Evolutionary conservation across 179 eudicot genomes (phyloP).

Genomic region (Amaranthus tricolor): DNA sequence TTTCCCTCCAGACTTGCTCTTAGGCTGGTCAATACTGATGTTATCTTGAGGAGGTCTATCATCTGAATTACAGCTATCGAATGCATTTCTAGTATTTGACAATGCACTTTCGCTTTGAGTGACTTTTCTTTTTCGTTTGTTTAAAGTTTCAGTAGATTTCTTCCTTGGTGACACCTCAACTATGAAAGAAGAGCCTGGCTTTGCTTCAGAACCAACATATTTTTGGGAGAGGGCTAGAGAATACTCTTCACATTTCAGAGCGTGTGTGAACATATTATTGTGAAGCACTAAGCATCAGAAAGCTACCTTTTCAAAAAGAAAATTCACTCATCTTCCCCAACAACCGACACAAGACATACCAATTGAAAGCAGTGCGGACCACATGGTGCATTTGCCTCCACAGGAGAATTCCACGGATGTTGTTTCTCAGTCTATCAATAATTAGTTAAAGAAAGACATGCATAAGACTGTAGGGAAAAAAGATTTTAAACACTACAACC

Average conservation of each 20-base stretch:
- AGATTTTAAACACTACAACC: slow-evolving; percentile 5
- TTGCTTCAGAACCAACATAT: slow-evolving; percentile 41
- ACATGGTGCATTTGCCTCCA: slow-evolving; percentile 64
- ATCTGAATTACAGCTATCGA: slow-evolving; percentile 88
- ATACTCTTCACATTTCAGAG: slow-evolving; percentile 42
- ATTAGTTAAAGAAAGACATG: slow-evolving; percentile 10
- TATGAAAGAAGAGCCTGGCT: slow-evolving; percentile 39
- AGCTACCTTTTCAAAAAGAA: not conserved
- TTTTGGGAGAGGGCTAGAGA: slow-evolving; percentile 36
- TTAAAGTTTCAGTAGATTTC: slow-evolving; percentile 46
- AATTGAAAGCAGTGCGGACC: slow-evolving; percentile 65
- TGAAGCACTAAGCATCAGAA: slow-evolving; percentile 5
- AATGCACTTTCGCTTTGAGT: slow-evolving; percentile 81
- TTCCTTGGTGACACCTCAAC: slow-evolving; percentile 40
- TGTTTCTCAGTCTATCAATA: slow-evolving; percentile 75
- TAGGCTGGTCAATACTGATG: slow-evolving; percentile 29
- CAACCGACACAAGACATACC: slow-evolving; percentile 44
- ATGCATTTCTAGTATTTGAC: slow-evolving; percentile 57
- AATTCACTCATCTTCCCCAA: not conserved
- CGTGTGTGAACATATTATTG: slow-evolving; percentile 36
- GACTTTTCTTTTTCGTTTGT: slow-evolving; percentile 50
- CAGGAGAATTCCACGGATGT: slow-evolving; percentile 57
- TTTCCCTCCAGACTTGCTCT: slow-evolving; percentile 45
- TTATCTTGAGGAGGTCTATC: slow-evolving; percentile 44
- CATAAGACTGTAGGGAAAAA: not conserved